Base-by-base conservation (phyloP, 257 asterid genomes). In the Lithospermum erythrorhizon region DNA sequence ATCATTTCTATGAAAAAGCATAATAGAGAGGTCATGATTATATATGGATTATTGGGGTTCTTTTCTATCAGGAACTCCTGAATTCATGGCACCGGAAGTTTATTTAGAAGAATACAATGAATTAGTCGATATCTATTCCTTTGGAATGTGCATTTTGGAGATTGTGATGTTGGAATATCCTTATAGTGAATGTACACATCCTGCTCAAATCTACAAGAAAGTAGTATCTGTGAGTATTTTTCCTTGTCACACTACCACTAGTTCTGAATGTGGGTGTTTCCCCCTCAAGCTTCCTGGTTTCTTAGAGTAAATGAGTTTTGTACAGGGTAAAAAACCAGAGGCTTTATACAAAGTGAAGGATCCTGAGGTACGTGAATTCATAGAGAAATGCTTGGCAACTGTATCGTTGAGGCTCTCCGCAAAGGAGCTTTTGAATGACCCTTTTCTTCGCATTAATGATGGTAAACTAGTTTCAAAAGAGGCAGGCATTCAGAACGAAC, bases 71-170 rank as follows among this genome's bases (percentile, higher is more conserved):
- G 95, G 95, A 55, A 88, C 96, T n/a, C 96, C 96, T 24, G 96
- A 88, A 69, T 88, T 88, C 79, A 88, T 88, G 96, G 96, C 95
- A 30, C 96, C 95, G 0, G 95, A 88, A 69, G 95, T 88, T 41
- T 88, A 86, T 59, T 82, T 78, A 18, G 95, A 88, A 77, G 94
- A 88, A 59, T 88, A 86, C 79, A 86, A 88, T 57, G 96, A 86
- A 73, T 65, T 88, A 55, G 95, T 88, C 19, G 96, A 88, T 74
- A 83, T 83, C 21, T 88, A 86, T 70, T 76, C 96, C 1, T 88
- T 86, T 55, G 96, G 96, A 53, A 88, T 88, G 96, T 88, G 96
- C 80, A 65, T 88, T 67, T 74, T 88, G 84, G 96, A 88, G 65
- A 88, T 88, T 90, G 90, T 86, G 75, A 86, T 95, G 0, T 83